These are phyloP conservation scores for Mollisiaceae sp. DNA, from an alignment of 2,329 filamentous ascomycete genomes.

Conservation along the genomic window DNA sequence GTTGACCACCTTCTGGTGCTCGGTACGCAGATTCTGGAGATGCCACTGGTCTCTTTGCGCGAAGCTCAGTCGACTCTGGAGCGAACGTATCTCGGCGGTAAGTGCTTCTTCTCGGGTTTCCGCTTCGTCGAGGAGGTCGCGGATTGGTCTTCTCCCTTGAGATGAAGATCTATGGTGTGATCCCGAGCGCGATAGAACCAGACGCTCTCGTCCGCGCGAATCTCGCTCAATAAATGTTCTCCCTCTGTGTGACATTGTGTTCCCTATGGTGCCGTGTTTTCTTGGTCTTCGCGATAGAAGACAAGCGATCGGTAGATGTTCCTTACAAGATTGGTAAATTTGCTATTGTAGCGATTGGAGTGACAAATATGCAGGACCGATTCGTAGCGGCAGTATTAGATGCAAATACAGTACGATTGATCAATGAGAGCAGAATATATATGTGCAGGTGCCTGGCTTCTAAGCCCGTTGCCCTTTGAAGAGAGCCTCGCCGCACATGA, in stretches of 20 bases:
- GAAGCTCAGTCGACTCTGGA: constrained; percentile 30
- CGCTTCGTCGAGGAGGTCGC: constrained; percentile 31
- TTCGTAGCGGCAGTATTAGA: constrained; percentile 29
- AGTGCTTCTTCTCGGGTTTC: constrained; percentile 29
- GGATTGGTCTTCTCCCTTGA: constrained; percentile 11
- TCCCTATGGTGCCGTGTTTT: constrained; percentile 30
- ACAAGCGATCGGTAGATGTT: constrained; percentile 11
- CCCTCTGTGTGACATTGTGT: constrained; percentile 26
- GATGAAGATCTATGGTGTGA: constrained; percentile 19
- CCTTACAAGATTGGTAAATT: constrained; percentile 5
- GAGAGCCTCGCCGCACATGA: constrained; percentile 29
- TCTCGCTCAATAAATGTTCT: constrained; percentile 31
- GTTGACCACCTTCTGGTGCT: constrained; percentile 26
- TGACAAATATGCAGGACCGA: constrained; percentile 16
- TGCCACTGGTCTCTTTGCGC: constrained; percentile 31
- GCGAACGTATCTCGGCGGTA: constrained; percentile 21
- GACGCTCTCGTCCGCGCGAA: constrained; percentile 28
- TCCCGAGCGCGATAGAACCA: constrained; percentile 25
- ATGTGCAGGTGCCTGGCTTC: constrained; percentile 26
- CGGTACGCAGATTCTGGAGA: constrained; percentile 22
- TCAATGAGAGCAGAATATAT: constrained; percentile 28
- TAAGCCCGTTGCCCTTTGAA: constrained; percentile 15
- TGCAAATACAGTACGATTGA: constrained; percentile 23
- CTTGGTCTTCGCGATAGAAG: constrained; percentile 20
- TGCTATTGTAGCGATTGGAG: constrained; percentile 14